Conservation (phyloP, 106 monocot genomes). For the Apostasia shenzhenica region DNA sequence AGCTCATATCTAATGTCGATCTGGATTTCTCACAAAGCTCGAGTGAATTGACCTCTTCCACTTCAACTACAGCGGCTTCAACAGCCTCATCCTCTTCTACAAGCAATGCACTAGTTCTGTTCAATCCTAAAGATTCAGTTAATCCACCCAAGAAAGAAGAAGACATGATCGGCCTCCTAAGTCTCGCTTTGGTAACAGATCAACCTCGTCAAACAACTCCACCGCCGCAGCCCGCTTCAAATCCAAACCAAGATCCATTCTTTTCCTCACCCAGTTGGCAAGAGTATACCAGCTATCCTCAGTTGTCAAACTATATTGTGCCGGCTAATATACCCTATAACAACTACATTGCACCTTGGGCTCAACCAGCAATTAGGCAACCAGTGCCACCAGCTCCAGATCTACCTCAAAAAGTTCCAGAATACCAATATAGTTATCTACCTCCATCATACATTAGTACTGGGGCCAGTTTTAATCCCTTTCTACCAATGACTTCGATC, state of each 20-base stretch:
- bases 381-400: slow-evolving; percentile 4
- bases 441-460: slow-evolving; percentile 5
- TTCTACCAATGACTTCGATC: slow-evolving; percentile 8
- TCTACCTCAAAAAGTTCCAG: slow-evolving; percentile 9
- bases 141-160: slow-evolving; percentile 22
- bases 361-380: slow-evolving; percentile 29
- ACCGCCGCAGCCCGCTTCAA: not conserved
- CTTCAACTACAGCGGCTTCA: slow-evolving; percentile 9
- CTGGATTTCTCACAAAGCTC: slow-evolving; percentile 16
- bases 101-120: slow-evolving; percentile 25
- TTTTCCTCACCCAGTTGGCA: not conserved
- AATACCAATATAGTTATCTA: slow-evolving; percentile 3
- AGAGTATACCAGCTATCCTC: slow-evolving; percentile 8
- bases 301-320: not conserved
- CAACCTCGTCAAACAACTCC: slow-evolving; percentile 30
- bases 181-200: slow-evolving; percentile 38
- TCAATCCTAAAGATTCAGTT: slow-evolving; percentile 32
- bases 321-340: slow-evolving; percentile 22
- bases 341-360: slow-evolving; percentile 59
- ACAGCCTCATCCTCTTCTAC: slow-evolving; percentile 25
- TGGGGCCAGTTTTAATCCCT: slow-evolving; percentile 5
- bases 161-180: slow-evolving; percentile 66
- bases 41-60: slow-evolving; percentile 14
- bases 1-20: slow-evolving; percentile 9
- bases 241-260: slow-evolving; percentile 12